Evolutionary conservation across 352 stramenopile genomes (phyloP).

Genomic region (Globisporangium nagaii): DNA sequence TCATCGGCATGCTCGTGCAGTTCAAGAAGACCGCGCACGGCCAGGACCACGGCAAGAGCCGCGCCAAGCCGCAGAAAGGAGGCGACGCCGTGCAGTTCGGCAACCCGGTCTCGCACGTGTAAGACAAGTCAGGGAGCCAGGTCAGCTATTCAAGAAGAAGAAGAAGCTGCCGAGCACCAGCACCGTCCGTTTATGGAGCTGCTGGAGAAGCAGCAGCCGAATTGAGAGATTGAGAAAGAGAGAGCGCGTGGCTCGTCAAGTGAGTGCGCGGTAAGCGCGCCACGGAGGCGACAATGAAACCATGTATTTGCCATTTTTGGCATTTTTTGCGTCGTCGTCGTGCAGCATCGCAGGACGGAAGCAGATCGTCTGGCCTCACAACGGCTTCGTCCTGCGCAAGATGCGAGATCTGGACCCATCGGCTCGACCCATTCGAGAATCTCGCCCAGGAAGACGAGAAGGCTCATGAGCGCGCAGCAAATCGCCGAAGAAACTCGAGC

Average conservation of each 20-base stretch:
- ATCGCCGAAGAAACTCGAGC: neutral
- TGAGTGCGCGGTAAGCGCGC: too few species aligned
- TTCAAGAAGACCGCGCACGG: constrained; percentile 55
- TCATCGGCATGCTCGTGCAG: constrained; percentile 55
- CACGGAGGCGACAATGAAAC: too few species aligned
- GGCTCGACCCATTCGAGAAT: too few species aligned
- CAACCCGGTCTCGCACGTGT: constrained; percentile 7
- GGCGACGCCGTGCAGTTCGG: neutral
- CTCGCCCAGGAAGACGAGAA: too few species aligned
- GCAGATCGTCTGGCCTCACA: too few species aligned
- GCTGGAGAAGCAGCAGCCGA: neutral
- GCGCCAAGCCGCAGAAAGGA: constrained; percentile 14
- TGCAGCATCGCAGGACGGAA: neutral
- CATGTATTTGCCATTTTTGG: too few species aligned
- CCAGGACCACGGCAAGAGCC: constrained; percentile 34
- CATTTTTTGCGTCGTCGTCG: too few species aligned
- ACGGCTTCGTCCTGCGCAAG: too few species aligned
- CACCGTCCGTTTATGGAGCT: neutral
- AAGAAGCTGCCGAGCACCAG: too few species aligned
- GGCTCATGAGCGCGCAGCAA: neutral
- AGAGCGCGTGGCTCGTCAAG: neutral
- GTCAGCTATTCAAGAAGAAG: too few species aligned
- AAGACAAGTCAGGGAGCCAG: neutral
- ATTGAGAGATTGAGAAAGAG: neutral
- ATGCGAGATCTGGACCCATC: neutral